These are phyloP conservation scores for Linum tenue DNA, from an alignment of 345 rosid species.

Conservation along the genomic window DNA sequence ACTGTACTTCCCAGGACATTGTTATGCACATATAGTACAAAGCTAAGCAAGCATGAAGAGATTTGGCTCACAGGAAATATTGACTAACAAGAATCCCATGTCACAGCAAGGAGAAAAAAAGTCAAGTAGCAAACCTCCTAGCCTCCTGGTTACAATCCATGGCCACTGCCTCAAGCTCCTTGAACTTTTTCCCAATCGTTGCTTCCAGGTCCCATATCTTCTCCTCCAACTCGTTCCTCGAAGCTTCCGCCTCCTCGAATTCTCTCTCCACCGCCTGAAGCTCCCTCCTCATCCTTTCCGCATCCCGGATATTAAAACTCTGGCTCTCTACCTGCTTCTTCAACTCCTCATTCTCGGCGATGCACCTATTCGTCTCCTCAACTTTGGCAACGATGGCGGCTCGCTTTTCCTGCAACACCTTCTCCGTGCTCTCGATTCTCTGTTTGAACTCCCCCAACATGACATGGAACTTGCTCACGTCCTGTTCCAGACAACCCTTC, in stretches of 20 bases:
- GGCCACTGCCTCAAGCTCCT: constrained; percentile 55
- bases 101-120: background rate
- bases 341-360: constrained; percentile 64
- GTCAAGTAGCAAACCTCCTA: constrained; percentile 36
- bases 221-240: constrained; percentile 67
- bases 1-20: background rate
- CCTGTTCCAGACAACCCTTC: constrained; percentile 54
- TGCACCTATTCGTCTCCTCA: constrained; percentile 47
- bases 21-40: too few species aligned
- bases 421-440: constrained; percentile 36
- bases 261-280: constrained; percentile 79
- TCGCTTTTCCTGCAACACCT: constrained; percentile 47
- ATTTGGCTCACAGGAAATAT: background rate
- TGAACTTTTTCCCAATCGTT: constrained; percentile 33
- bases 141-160: constrained; percentile 72
- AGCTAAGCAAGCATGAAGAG: background rate
- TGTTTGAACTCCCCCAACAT: constrained; percentile 41
- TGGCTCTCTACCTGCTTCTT: constrained; percentile 62
- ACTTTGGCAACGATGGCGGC: constrained; percentile 42
- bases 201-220: constrained; percentile 71
- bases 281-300: constrained; percentile 93
- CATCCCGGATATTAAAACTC: constrained; percentile 63
- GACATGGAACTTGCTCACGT: constrained; percentile 50
- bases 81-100: background rate
- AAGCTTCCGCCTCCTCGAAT: constrained; percentile 47